Evolutionary conservation across 2,329 filamentous ascomycete species (phyloP).

Genomic region (Colletotrichum aenigma): DNA sequence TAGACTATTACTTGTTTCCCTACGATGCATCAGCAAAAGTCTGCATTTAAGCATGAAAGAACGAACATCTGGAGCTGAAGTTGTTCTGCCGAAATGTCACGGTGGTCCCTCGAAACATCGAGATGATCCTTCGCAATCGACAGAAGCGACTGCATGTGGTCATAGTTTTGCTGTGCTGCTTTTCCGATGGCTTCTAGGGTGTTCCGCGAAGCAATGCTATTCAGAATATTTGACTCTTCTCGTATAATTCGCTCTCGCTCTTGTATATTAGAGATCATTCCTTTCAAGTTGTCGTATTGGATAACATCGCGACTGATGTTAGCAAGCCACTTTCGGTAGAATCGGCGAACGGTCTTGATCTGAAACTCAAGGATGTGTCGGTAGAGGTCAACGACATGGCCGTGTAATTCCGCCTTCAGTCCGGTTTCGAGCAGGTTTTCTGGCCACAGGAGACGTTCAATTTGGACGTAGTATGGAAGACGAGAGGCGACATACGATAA

Average conservation of each 20-base stretch:
- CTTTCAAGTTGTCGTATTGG: slow-evolving; percentile 22
- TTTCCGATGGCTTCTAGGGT: not conserved
- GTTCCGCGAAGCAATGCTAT: not conserved
- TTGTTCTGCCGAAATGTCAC: not conserved
- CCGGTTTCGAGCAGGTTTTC: not conserved
- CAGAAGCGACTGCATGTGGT: not conserved
- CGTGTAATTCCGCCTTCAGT: slow-evolving; percentile 19
- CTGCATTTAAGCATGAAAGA: not conserved
- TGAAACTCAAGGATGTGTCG: slow-evolving; percentile 37
- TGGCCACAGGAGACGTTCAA: slow-evolving; percentile 29
- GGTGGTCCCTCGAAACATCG: not conserved
- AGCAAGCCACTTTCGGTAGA: slow-evolving; percentile 25
- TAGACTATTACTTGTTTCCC: too few relatives aligned
- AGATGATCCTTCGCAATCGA: not conserved
- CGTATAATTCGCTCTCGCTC: not conserved
- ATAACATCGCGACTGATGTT: slow-evolving; percentile 20
- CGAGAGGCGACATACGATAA: slow-evolving; percentile 35
- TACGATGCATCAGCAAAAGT: not conserved
- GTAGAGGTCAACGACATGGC: slow-evolving; percentile 31
- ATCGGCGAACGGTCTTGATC: slow-evolving; percentile 33
- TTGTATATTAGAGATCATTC: slow-evolving; percentile 9
- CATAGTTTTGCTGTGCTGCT: not conserved
- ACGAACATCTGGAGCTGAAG: not conserved
- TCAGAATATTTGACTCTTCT: not conserved
- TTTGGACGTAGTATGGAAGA: slow-evolving; percentile 30